Evolutionary conservation across 306 rosid species (phyloP), one percentile per base, ranked within the genome.

Genomic region (Lablab purpureus): DNA sequence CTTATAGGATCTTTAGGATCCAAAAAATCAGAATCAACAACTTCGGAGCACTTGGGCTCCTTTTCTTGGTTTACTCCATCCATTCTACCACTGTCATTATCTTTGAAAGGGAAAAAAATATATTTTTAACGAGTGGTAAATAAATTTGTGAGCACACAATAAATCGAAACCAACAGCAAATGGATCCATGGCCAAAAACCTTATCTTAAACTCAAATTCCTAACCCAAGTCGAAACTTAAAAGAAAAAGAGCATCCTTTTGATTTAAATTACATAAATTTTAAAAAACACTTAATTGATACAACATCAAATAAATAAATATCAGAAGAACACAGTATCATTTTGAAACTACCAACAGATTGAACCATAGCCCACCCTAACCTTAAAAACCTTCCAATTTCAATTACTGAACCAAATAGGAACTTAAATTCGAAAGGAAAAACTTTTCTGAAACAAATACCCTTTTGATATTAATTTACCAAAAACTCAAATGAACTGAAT

Each of bases 21-120:
- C 69, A 51, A 13, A 32, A 41, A 46, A 59, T 37, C 67, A 40
- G 71, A 76, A 77, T 46, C 74, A 47, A 18, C 74, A 51, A 49
- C n/a, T 62, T 71, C 62, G 28, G 59, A 65, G 67, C 21, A 49
- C 66, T 60, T 73, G 17, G 36, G 36, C 30, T 36, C 85, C 75
- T 37, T 77, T 78, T 78, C 86, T 69, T 22, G 34, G 55, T 60
- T 84, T 65, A 66, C 79, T 78, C 47, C 82, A 79, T 19, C 79
- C 85, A 63, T 32, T 81, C 34, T 40, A 40, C 13, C 68, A 52
- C 18, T 45, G 80, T 71, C 83, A 77, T 78, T 22, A 67, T 76
- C 94, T 90, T 80, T 66, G 75, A 81, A 64, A 25, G 74, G 19
- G 59, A 12, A 2, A 49, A 60, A 75, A 34, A 45, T 67, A 67